phyloP scores from a whole-genome alignment of 495 filamentous ascomycete species.

The Tetracladium marchalianum region DNA sequence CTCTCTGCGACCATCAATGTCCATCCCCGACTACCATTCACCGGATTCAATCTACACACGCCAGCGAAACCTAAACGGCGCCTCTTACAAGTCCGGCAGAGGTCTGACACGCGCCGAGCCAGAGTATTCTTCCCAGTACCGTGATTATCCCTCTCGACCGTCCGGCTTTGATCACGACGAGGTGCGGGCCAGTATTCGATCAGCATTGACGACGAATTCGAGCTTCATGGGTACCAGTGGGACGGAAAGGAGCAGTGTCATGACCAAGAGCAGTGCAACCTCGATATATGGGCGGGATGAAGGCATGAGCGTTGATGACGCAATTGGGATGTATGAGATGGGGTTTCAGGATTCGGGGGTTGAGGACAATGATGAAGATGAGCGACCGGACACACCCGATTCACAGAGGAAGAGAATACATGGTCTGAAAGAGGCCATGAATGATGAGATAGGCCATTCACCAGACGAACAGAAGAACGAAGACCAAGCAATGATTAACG shows the following conservation, averaged over 20 bases:
- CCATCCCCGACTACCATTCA: slow-evolving; percentile 18
- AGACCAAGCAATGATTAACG: too few relatives aligned
- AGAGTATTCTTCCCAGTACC: slow-evolving; percentile 18
- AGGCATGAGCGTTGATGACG: slow-evolving; percentile 80
- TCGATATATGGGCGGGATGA: slow-evolving; percentile 55
- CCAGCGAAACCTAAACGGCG: slow-evolving; percentile 15
- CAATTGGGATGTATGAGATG: slow-evolving; percentile 85
- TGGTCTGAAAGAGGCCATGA: slow-evolving; percentile 34
- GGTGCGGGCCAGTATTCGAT: slow-evolving; percentile 62
- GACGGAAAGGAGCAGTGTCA: slow-evolving; percentile 73
- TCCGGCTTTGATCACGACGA: slow-evolving; percentile 37
- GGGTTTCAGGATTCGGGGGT: slow-evolving; percentile 54
- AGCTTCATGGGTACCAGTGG: slow-evolving; percentile 57
- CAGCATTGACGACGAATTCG: slow-evolving; percentile 56
- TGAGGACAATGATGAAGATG: slow-evolving; percentile 14
- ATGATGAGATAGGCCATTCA: slow-evolving; percentile 25
- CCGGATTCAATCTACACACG: slow-evolving; percentile 18
- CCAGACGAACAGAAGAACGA: neutral
- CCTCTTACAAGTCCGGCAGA: slow-evolving; percentile 7
- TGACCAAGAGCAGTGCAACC: slow-evolving; percentile 71
- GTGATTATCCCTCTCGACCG: slow-evolving; percentile 33
- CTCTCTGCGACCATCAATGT: slow-evolving; percentile 15
- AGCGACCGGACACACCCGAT: slow-evolving; percentile 17
- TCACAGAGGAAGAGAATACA: slow-evolving; percentile 23
- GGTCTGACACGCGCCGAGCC: slow-evolving; percentile 13